Percentiles rank a stretch among this genome's conserved stretches.
These are phyloP conservation scores for Leucocoprinus leucothites DNA, from an alignment of 768 basidiomycete genomes.

Conservation along the genomic window DNA sequence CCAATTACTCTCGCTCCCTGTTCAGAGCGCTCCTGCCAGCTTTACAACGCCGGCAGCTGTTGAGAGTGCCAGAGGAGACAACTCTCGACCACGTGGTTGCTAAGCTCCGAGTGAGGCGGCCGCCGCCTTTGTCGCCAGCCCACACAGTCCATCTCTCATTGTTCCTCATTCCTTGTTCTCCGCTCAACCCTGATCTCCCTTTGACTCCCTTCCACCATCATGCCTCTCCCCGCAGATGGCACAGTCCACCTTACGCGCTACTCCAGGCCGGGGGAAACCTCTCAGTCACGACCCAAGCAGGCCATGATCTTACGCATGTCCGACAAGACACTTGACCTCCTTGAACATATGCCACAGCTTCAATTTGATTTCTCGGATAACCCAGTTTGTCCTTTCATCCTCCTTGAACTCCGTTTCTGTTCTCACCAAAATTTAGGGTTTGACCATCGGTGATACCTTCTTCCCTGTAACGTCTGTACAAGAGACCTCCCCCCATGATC, in stretches of 20 bases:
- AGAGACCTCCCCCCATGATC: conserved; percentile 63
- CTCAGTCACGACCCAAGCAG: conserved; percentile 60
- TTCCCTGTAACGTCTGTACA: conserved; percentile 54
- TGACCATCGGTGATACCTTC: conserved; percentile 62
- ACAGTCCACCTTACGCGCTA: conserved; percentile 58
- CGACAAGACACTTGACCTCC: conserved; percentile 65
- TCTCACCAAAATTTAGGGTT: conserved; percentile 40
- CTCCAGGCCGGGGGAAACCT: conserved; percentile 50
- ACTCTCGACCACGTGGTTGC: not conserved
- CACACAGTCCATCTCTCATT: not conserved
- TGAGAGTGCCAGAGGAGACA: not conserved
- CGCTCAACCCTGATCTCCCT: conserved; percentile 4
- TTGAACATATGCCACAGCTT: conserved; percentile 50
- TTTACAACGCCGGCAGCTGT: not conserved
- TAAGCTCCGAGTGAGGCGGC: conserved; percentile 5
- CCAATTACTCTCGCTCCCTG: not conserved
- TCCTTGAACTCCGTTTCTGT: not conserved
- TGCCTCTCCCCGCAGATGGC: conserved; percentile 63
- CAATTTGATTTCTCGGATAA: conserved; percentile 60
- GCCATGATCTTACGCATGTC: conserved; percentile 79
- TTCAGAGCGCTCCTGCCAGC: not conserved
- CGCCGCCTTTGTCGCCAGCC: not conserved
- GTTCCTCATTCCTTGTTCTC: not conserved
- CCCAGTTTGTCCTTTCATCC: conserved; percentile 42
- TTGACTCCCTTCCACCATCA: conserved; percentile 24